Percentiles rank a stretch among this genome's conserved stretches.
Evolutionary conservation across 2,329 filamentous ascomycete genomes (phyloP).

Genomic region (Botrytis galanthina): DNA sequence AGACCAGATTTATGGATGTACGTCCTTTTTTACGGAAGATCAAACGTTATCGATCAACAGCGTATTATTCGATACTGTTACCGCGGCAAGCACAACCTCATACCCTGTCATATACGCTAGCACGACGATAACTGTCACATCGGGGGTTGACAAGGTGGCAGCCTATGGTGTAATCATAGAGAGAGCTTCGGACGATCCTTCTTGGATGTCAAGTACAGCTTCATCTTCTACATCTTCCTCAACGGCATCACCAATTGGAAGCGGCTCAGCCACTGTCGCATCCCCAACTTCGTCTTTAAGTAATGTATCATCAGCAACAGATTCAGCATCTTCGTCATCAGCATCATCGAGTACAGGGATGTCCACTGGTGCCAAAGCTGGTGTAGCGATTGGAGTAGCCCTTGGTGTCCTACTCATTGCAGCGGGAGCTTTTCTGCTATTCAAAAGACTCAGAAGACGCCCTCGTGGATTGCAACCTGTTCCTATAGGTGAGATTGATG

Average conservation of each 20-base stretch:
- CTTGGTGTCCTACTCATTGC: neutral
- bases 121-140: conserved; percentile 4
- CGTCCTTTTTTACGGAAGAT: conserved; percentile 2
- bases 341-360: neutral
- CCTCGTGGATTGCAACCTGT: neutral
- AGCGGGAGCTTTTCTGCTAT: neutral
- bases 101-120: neutral
- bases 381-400: neutral
- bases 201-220: conserved; percentile 3
- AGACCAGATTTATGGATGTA: conserved; percentile 12
- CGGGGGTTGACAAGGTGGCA: neutral
- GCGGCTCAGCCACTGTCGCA: neutral
- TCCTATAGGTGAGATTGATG: neutral
- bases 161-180: conserved; percentile 17
- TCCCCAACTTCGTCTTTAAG: neutral
- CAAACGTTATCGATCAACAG: neutral
- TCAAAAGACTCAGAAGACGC: neutral
- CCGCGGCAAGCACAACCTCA: neutral
- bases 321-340: neutral
- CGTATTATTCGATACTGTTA: conserved; percentile 7
- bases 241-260: neutral
- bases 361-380: neutral
- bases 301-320: neutral
- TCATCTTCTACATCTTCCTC: neutral
- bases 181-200: conserved; percentile 6